A percentile compares a stretch with the other conserved stretches of the same genome.
Evolutionary conservation across 1,284 basidiomycete genomes (phyloP).

Genomic region (Puccinia hordei): DNA sequence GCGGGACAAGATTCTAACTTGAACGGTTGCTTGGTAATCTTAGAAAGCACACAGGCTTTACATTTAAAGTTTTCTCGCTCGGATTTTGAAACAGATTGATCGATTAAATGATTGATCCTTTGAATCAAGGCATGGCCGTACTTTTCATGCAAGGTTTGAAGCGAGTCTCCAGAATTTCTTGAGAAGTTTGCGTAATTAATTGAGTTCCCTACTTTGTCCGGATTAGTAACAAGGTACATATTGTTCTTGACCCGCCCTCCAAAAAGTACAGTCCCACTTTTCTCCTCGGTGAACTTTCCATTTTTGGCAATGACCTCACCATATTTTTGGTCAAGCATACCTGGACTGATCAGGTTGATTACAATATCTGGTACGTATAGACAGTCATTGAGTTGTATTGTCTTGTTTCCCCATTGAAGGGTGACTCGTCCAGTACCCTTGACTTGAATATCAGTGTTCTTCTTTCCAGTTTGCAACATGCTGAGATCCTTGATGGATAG

Average conservation of each 20-base stretch:
- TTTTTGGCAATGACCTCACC: not conserved
- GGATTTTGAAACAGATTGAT: not conserved
- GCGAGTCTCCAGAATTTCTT: too few species aligned
- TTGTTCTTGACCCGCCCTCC: too few species aligned
- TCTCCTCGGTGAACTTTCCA: too few species aligned
- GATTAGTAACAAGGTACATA: not conserved
- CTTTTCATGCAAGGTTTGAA: not conserved
- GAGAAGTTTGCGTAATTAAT: not conserved
- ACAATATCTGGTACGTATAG: conserved; percentile 15
- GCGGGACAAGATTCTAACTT: not conserved
- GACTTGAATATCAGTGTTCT: not conserved
- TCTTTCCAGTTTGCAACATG: not conserved
- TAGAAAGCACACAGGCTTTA: not conserved
- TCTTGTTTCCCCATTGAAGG: not conserved
- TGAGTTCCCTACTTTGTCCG: not conserved
- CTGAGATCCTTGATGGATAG: not conserved
- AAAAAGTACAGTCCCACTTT: too few species aligned
- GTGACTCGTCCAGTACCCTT: not conserved
- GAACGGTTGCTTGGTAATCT: conserved; percentile 5
- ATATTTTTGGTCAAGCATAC: not conserved
- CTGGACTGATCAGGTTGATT: not conserved
- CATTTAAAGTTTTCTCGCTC: not conserved
- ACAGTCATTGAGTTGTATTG: not conserved
- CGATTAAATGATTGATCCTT: not conserved
- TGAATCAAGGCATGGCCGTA: not conserved